Base-by-base conservation (phyloP, 106 monocot genomes). In the Platanthera zijinensis region DNA sequence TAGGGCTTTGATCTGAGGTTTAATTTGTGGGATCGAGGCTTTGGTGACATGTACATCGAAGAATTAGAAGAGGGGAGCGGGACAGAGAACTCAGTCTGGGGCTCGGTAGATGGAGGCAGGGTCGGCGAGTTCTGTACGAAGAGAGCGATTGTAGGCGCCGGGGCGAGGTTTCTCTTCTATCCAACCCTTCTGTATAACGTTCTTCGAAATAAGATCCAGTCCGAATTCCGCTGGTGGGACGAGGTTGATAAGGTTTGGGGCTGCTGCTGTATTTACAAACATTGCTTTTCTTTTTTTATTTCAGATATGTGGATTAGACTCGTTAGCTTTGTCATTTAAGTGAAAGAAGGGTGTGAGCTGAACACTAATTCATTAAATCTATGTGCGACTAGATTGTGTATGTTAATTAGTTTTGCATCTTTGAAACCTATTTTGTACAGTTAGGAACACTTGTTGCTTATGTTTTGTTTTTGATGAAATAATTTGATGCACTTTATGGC, bases 191-290 rank as follows among this genome's bases (percentile, higher is more conserved):
- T 86, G 25, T 90, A 90, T 68, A 88, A 90, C 74, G 85, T 90
- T 52, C 48, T 84, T 6, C 71, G 88, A 67, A 88, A 90, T 57
- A 83, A 74, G 67, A 70, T 90, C 72, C 80, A 88, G 81, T 6
- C 85, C 8, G 84, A 80, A 71, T 90, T 90, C 67, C 82, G 78
- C 25, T 90, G 90, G 90, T 90, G 90, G 90, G 87, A 90, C 79
- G 70, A 84, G 49, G 83, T 90, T 21, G 90, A 85, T 78, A 72
- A 90, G 90, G 90, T 87, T 18, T 49, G 76, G 47, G 8, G 17
- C 32, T 48, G 48, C 17, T n/a, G 0, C 1, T 70, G 10, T 8
- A 66, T 30, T 30, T 66, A 4, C 3, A 30, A 28, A 5, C 28
- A 66, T 66, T 10, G 0, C 39, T 53, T 53, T 14, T 53, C 8